Percentiles rank a stretch among this genome's conserved stretches.
Evolutionary conservation across 2,329 filamentous ascomycete genomes (phyloP).

Genomic region (Fusarium caatingaense): DNA sequence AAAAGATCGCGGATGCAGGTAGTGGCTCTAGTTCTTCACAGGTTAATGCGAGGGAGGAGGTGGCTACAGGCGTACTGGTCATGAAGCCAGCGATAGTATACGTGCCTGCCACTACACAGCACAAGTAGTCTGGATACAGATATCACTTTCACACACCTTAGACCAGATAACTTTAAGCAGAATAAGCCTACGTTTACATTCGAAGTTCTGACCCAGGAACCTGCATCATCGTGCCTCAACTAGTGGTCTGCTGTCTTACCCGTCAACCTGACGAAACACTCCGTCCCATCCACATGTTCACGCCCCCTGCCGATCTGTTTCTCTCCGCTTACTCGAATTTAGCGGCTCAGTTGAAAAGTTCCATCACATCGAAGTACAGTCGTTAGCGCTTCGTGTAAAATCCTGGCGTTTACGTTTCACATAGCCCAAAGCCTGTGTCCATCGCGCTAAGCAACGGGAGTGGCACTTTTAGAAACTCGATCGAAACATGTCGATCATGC

Average conservation of each 20-base stretch:
- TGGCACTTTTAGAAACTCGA: slow-evolving; percentile 8
- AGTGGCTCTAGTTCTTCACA: neutral
- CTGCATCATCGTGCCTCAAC: neutral
- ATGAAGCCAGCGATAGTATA: slow-evolving; percentile 18
- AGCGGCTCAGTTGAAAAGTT: neutral
- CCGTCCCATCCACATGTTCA: neutral
- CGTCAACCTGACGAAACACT: neutral
- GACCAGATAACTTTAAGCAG: neutral
- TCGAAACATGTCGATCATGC: neutral
- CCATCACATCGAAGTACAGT: neutral
- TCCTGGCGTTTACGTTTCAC: slow-evolving; percentile 19
- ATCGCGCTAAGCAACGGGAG: slow-evolving; percentile 16
- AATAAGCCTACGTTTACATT: neutral
- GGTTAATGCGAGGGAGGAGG: neutral
- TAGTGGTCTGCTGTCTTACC: neutral
- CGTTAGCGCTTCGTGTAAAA: neutral
- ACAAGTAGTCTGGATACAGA: neutral
- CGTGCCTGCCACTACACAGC: slow-evolving; percentile 6
- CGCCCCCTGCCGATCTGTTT: neutral
- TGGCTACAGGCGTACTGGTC: neutral
- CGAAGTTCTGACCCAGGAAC: neutral
- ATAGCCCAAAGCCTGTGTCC: slow-evolving; percentile 8
- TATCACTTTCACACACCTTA: neutral
- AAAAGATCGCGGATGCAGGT: neutral
- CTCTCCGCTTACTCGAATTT: neutral